Evolutionary conservation across 1,284 basidiomycete species (phyloP).

Genomic region (Apiotrichum sp.): DNA sequence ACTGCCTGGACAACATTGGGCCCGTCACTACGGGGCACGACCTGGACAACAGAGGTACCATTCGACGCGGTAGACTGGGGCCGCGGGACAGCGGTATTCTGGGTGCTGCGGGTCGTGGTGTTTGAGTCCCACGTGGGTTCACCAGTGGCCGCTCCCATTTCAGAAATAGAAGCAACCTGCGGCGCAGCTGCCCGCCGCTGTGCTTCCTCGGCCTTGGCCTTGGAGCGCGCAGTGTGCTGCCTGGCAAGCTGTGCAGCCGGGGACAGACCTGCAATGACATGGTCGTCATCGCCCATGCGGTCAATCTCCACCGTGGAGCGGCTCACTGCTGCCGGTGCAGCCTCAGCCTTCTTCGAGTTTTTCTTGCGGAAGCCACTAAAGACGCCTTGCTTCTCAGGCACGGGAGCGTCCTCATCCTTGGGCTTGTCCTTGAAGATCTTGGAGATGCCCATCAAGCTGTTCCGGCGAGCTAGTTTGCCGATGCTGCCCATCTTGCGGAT

Average conservation of each 20-base stretch:
- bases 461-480: slow-evolving; percentile 80
- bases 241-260: slow-evolving; percentile 87
- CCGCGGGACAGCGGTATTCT: neutral
- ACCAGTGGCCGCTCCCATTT: slow-evolving; percentile 11
- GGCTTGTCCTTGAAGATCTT: slow-evolving; percentile 88
- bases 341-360: slow-evolving; percentile 49
- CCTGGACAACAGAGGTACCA: slow-evolving; percentile 5
- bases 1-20: slow-evolving; percentile 34
- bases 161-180: slow-evolving; percentile 3
- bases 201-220: slow-evolving; percentile 56
- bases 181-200: slow-evolving; percentile 4
- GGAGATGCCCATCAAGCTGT: slow-evolving; percentile 83
- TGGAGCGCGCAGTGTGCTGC: slow-evolving; percentile 66
- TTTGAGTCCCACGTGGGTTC: slow-evolving; percentile 68
- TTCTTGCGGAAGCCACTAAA: slow-evolving; percentile 45
- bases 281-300: slow-evolving; percentile 52
- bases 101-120: slow-evolving; percentile 57
- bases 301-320: slow-evolving; percentile 83
- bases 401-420: slow-evolving; percentile 52
- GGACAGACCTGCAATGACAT: slow-evolving; percentile 68
- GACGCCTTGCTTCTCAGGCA: slow-evolving; percentile 42
- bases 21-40: slow-evolving; percentile 10
- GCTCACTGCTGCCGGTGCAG: slow-evolving; percentile 68
- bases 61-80: neutral
- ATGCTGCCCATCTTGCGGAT: slow-evolving; percentile 93